Percentiles rank a stretch among this genome's conserved stretches.
Conservation (phyloP, 1,284 basidiomycete genomes). For the Coniferiporia sulphurascens region DNA sequence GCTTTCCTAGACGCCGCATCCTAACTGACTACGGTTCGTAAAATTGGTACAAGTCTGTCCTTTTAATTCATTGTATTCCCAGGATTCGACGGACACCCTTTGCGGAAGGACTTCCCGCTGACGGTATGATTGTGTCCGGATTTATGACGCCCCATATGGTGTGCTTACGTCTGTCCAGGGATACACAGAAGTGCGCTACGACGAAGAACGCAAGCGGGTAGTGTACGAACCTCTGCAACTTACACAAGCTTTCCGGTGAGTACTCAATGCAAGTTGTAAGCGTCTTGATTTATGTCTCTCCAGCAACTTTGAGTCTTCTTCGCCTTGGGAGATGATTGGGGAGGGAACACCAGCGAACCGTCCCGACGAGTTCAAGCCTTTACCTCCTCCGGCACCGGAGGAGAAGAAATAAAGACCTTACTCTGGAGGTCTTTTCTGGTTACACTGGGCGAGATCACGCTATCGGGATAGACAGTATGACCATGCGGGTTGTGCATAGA, state of each 20-base stretch:
- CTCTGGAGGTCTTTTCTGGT: neutral
- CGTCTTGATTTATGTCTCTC: conserved; percentile 1
- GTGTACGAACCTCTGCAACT: conserved; percentile 98
- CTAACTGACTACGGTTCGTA: conserved; percentile 91
- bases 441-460: neutral
- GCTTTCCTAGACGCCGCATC: conserved; percentile 73
- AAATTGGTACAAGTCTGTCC: neutral
- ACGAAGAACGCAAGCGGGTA: conserved; percentile 98
- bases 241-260: conserved; percentile 94
- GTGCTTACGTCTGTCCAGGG: conserved; percentile 45
- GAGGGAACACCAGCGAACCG: conserved; percentile 70
- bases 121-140: conserved; percentile 47
- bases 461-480: neutral
- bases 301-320: conserved; percentile 91
- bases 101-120: conserved; percentile 97
- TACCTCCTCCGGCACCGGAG: conserved; percentile 60
- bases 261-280: neutral
- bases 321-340: conserved; percentile 97
- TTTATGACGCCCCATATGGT: conserved; percentile 26
- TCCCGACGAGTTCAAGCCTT: conserved; percentile 65
- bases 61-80: conserved; percentile 17
- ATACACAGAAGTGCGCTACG: conserved; percentile 96
- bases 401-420: conserved; percentile 53
- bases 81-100: conserved; percentile 97
- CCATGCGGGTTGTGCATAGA: neutral